These are phyloP conservation scores for Condylostoma magnum DNA, from an alignment of 169 alveolate species.

Conservation along the genomic window DNA sequence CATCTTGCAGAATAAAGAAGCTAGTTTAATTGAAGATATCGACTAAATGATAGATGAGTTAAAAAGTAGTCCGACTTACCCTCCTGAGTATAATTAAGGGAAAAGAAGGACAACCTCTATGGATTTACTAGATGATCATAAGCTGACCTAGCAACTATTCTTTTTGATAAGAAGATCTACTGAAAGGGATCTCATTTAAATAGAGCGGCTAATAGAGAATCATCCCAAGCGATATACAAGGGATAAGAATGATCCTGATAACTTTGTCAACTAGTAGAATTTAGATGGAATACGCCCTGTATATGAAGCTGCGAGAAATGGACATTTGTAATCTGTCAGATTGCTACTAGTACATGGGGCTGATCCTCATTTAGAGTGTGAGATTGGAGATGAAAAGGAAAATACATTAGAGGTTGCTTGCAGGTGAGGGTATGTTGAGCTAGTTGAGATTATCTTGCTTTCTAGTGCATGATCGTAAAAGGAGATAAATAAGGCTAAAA, in stretches of 20 bases:
- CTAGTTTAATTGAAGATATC: neutral
- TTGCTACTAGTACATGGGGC: conserved; percentile 16
- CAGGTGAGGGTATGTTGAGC: conserved; percentile 10
- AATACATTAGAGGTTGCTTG: neutral
- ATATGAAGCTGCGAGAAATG: conserved; percentile 12
- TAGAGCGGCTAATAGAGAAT: neutral
- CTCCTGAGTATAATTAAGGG: neutral
- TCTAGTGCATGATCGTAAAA: neutral
- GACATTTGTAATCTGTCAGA: conserved; percentile 5
- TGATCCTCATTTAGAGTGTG: conserved; percentile 2
- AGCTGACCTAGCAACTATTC: neutral
- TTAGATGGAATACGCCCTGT: neutral
- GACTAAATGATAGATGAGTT: conserved; percentile 22
- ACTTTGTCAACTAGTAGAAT: neutral
- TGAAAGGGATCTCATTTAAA: neutral
- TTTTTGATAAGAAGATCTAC: neutral
- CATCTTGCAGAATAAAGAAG: conserved; percentile 1
- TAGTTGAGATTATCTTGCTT: neutral
- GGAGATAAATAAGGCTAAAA: neutral
- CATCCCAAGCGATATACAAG: neutral
- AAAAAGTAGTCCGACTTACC: conserved; percentile 6
- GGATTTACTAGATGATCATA: conserved; percentile 16
- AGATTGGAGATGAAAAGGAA: conserved; percentile 10
- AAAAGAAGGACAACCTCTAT: neutral
- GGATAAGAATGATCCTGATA: neutral